These are phyloP conservation scores for Populus hybrid DNA, from an alignment of 441 rosid species.

Conservation along the genomic window DNA sequence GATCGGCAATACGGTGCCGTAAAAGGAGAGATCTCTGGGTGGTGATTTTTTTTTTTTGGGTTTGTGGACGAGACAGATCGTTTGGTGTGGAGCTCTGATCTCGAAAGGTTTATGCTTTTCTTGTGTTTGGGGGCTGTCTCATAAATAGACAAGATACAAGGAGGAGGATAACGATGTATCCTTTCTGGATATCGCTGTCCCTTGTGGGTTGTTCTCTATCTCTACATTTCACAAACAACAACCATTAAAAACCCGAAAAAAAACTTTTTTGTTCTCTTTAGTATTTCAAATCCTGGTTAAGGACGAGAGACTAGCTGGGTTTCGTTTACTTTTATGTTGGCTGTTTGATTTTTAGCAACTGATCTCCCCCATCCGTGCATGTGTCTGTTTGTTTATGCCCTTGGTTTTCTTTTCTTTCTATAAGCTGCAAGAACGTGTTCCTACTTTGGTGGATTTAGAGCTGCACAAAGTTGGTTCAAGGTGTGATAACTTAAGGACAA, in stretches of 20 bases:
- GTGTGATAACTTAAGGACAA: background rate
- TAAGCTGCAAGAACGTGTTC: background rate
- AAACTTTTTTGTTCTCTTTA: background rate
- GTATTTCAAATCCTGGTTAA: constrained; percentile 8
- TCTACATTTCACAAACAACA: constrained; percentile 26
- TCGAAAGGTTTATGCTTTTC: constrained; percentile 49
- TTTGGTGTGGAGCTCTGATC: constrained; percentile 57
- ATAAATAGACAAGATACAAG: constrained; percentile 26
- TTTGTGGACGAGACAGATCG: constrained; percentile 39
- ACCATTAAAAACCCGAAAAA: constrained; percentile 11
- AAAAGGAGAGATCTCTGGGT: constrained; percentile 17
- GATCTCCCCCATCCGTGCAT: background rate
- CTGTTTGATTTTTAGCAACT: background rate
- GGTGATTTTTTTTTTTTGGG: constrained; percentile 14
- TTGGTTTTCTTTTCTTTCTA: background rate
- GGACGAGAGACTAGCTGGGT: background rate
- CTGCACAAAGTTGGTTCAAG: background rate
- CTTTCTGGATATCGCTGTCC: constrained; percentile 39
- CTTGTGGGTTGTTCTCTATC: constrained; percentile 35
- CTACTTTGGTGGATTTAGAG: constrained; percentile 1
- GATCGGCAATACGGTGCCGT: constrained; percentile 24
- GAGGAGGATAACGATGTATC: constrained; percentile 36
- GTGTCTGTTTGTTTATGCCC: background rate
- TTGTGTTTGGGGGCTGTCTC: constrained; percentile 60
- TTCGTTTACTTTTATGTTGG: constrained; percentile 7